These are phyloP conservation scores for Fusarium mexicanum DNA, from an alignment of 2,329 filamentous ascomycete species.

Conservation along the genomic window DNA sequence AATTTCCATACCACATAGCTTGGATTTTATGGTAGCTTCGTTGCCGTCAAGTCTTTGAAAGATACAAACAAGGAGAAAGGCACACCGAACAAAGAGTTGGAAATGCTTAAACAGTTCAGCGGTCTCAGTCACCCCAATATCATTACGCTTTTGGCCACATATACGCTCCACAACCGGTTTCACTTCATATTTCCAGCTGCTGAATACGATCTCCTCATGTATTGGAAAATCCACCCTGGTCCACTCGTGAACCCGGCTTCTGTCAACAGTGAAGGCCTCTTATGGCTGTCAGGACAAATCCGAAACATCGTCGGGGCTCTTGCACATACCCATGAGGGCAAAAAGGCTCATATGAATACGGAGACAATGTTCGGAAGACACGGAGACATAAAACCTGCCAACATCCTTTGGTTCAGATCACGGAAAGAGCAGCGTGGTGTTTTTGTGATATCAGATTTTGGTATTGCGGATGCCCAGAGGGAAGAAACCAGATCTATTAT, in stretches of 20 bases:
- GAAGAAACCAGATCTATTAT: not conserved
- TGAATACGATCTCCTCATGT: not conserved
- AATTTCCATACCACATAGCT: not conserved
- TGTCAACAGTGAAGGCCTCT: not conserved
- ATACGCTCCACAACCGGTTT: not conserved
- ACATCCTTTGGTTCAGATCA: not conserved
- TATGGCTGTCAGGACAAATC: not conserved
- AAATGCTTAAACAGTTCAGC: not conserved
- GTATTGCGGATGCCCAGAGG: not conserved
- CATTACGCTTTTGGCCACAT: not conserved
- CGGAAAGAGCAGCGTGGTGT: not conserved
- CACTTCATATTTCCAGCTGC: not conserved
- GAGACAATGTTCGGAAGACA: not conserved
- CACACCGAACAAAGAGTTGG: not conserved
- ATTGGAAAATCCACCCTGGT: not conserved
- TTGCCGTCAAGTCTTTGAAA: not conserved
- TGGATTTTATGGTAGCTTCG: not conserved
- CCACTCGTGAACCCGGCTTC: not conserved
- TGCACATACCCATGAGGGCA: not conserved
- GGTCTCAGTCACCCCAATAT: accelerated
- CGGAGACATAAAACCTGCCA: not conserved
- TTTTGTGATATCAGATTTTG: not conserved
- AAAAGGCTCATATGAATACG: accelerated
- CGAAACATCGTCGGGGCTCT: not conserved
- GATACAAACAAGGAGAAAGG: accelerated